These are phyloP conservation scores for baker's yeast (Saccharomyces cerevisiae) DNA, from an alignment of 805 yeast genomes.

Conservation along the genomic window DNA sequence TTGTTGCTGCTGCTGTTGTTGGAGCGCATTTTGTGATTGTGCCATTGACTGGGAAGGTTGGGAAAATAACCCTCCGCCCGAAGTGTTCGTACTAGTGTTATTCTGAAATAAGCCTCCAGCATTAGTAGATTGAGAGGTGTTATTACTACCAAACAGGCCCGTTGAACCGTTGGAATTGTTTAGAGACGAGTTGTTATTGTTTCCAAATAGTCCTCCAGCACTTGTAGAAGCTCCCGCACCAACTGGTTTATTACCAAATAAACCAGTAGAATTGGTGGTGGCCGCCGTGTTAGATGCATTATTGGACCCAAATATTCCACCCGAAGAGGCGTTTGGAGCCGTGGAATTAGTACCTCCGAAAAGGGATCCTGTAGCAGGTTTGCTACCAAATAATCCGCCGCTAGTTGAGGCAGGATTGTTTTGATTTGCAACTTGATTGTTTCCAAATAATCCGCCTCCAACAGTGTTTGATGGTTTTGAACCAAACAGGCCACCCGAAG, in stretches of 20 bases:
- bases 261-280: constrained; percentile 19
- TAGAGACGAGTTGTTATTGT: constrained; percentile 9
- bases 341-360: background rate
- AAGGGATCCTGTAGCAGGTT: constrained; percentile 3
- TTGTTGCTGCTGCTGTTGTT: constrained; percentile 8
- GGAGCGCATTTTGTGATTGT: constrained; percentile 8
- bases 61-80: constrained; percentile 31
- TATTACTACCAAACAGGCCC: constrained; percentile 31
- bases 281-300: constrained; percentile 6
- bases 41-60: constrained; percentile 25
- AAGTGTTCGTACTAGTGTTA: constrained; percentile 1
- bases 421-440: background rate
- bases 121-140: background rate
- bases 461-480: constrained; percentile 3
- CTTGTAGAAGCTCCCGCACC: constrained; percentile 11
- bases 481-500: constrained; percentile 7
- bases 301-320: constrained; percentile 12
- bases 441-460: constrained; percentile 26
- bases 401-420: constrained; percentile 11
- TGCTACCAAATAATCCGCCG: constrained; percentile 39
- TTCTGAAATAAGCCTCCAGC: background rate
- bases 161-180: constrained; percentile 17
- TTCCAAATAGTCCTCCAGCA: constrained; percentile 36
- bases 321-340: constrained; percentile 3
- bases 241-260: constrained; percentile 29